Percentiles rank a stretch among this genome's conserved stretches.
Evolutionary conservation across 345 rosid species (phyloP).

Genomic region (Bruguiera gymnorhiza): DNA sequence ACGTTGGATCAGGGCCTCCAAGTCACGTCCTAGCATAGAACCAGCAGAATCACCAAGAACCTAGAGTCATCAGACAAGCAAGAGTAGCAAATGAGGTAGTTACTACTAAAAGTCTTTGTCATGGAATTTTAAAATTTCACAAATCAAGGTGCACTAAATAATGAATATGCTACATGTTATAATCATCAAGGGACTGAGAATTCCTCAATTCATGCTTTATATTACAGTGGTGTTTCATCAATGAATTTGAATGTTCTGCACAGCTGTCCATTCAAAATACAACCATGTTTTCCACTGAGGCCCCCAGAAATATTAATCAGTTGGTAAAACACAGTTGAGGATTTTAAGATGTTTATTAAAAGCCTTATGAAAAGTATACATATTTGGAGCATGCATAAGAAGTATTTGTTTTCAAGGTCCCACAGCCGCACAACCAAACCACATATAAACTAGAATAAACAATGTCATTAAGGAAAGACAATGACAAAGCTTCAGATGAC

Average conservation of each 20-base stretch:
- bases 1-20: constrained; percentile 75
- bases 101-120: not conserved
- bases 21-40: constrained; percentile 92
- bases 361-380: not conserved
- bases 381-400: not conserved
- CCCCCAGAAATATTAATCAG: not conserved
- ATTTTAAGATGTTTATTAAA: not conserved
- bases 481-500: too few relatives aligned
- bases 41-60: constrained; percentile 88
- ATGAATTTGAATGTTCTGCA: not conserved
- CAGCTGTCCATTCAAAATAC: too few relatives aligned
- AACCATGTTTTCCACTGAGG: not conserved
- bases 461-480: too few relatives aligned
- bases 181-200: not conserved
- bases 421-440: not conserved
- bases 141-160: not conserved
- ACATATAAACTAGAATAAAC: not conserved
- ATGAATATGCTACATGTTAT: not conserved
- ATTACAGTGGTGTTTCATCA: not conserved
- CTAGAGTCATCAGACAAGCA: constrained; percentile 32
- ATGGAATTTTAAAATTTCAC: not conserved
- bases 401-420: not conserved
- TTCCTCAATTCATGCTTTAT: not conserved
- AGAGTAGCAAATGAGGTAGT: not conserved
- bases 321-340: not conserved